Evolutionary conservation across 2,329 filamentous ascomycete genomes (phyloP).

Genomic region (Talaromyces marneffei): DNA sequence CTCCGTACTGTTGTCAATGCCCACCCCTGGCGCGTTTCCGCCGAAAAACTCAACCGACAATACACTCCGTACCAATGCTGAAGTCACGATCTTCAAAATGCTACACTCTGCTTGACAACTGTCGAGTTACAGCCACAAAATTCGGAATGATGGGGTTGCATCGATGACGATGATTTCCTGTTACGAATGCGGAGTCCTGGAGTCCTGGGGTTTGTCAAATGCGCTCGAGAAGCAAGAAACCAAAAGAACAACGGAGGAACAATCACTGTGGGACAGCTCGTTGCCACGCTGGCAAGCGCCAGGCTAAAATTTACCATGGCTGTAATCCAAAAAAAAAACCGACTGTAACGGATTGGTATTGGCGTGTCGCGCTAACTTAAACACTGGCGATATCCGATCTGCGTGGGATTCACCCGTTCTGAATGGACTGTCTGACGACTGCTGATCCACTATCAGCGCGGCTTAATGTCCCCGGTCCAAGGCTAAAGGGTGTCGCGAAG

Average conservation of each 20-base stretch:
- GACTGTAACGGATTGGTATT: conserved; percentile 9
- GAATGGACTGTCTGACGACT: conserved; percentile 13
- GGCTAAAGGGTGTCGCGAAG: conserved; percentile 24
- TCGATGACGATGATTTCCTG: conserved; percentile 6
- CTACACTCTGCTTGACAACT: not conserved
- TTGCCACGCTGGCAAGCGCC: conserved; percentile 29
- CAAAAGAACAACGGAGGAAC: not conserved
- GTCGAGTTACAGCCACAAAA: conserved; percentile 1
- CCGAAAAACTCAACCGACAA: not conserved
- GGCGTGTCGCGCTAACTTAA: conserved; percentile 16
- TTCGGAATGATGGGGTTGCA: not conserved
- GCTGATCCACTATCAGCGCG: conserved; percentile 22
- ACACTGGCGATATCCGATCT: conserved; percentile 18
- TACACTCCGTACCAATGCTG: not conserved
- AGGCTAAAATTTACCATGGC: conserved; percentile 20
- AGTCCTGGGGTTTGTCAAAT: not conserved
- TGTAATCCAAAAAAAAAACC: conserved; percentile 13
- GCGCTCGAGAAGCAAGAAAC: conserved; percentile 1
- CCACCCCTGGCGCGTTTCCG: conserved; percentile 2
- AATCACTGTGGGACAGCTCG: conserved; percentile 14
- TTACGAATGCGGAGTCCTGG: not conserved
- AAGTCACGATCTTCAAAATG: not conserved
- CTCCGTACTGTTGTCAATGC: not conserved
- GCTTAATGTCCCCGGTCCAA: conserved; percentile 18
- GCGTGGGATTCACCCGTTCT: conserved; percentile 10